Evolutionary conservation across 352 stramenopile genomes (phyloP).

Genomic region (Halophytophthora batemanensis): DNA sequence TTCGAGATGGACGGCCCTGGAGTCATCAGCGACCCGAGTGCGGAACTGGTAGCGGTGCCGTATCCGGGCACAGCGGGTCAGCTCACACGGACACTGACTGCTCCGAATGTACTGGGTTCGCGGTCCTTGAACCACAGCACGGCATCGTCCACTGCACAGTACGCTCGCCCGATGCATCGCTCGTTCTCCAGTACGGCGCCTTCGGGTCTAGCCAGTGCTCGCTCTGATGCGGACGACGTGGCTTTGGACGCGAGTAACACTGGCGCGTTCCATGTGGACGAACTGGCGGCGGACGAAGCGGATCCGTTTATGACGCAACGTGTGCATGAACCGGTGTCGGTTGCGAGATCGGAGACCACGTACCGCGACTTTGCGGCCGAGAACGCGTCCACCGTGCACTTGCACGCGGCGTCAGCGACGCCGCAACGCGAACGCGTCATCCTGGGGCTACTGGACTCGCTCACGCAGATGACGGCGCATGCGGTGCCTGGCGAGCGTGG

Average conservation of each 20-base stretch:
- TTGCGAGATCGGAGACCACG: conserved; percentile 17
- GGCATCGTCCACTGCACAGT: conserved; percentile 3
- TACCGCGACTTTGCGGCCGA: conserved; percentile 27
- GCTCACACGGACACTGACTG: conserved; percentile 29
- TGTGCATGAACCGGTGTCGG: conserved; percentile 14
- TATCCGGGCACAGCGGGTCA: conserved; percentile 10
- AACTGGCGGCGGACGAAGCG: conserved; percentile 17
- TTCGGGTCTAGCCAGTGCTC: too few relatives aligned
- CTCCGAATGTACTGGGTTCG: conserved; percentile 29
- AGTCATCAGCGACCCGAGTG: conserved; percentile 42
- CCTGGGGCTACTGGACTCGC: conserved; percentile 32
- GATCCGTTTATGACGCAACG: conserved; percentile 23
- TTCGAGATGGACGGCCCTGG: conserved; percentile 31
- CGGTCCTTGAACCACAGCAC: conserved; percentile 20
- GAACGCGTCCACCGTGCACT: conserved; percentile 27
- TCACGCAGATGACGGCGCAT: conserved; percentile 11
- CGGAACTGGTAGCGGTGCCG: conserved; percentile 33
- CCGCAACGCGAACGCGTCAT: conserved; percentile 11
- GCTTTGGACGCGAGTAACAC: conserved; percentile 3
- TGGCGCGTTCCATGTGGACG: conserved; percentile 15
- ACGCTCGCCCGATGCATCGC: conserved; percentile 18
- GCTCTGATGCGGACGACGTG: conserved; percentile 8
- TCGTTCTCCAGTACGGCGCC: conserved; percentile 23
- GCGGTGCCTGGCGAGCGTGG: conserved; percentile 7
- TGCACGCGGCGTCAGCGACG: conserved; percentile 3